Evolutionary conservation across 805 yeast species (phyloP), one percentile per base, ranked within the genome.

Genomic region (Nakazawaea ernobii): DNA sequence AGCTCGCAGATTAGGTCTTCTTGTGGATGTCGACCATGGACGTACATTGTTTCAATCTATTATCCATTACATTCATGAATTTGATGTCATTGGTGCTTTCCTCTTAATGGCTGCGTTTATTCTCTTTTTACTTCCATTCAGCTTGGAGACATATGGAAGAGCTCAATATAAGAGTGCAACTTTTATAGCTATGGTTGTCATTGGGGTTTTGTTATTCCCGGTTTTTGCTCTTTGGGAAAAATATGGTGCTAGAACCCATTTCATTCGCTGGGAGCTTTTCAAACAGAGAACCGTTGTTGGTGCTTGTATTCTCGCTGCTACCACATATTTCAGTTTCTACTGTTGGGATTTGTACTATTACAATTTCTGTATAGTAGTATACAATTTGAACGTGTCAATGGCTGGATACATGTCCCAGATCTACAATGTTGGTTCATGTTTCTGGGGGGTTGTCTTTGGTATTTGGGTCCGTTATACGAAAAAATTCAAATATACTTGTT

Each of bases 141-240:
- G 63, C 26, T 47, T 69, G n/a, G 61, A 63, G 11, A 58, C 61
- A 24, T 60, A 59, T 45, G 60, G 54, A 20, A 49, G 55, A 27
- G 58, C 61, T 36, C 62, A 61, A 4, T 71, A 69, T 65, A 53
- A 50, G 11, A 66, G 66, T 49, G 71, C 72, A 17, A 62, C 66
- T 43, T 58, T 73, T 57, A 72, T 73, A 51, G 75, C 69, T 29
- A 69, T 71, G 75, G 53, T 70, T 24, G 62, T 68, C 38, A 61
- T 69, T 51, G 76, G 77, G 50, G 63, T 65, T 36, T 49, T 63
- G 3, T 48, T 70, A 6, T 55, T 71, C 47, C 59, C 69, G 24
- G 49, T 52, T 7, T 70, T 64, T 49, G 58, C 57, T 5, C 36
- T 68, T 24, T 70, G 66, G 57, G 76, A 72, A 55, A 55, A 57